Evolutionary conservation across 257 asterid species (phyloP).

Genomic region (Lithospermum erythrorhizon): DNA sequence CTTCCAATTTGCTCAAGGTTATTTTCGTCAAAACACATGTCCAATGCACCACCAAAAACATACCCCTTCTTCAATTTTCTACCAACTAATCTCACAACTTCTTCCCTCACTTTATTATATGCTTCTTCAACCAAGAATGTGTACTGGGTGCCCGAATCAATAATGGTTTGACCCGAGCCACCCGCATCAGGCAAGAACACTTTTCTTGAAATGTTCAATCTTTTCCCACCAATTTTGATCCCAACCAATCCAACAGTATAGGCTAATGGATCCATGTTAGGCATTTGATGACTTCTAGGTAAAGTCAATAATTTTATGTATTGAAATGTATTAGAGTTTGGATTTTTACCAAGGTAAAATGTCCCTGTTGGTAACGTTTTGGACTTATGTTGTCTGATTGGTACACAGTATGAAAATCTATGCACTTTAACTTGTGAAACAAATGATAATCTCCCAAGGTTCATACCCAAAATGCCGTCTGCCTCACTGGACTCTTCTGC

Average conservation of each 20-base stretch:
- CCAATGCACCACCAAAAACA: slow-evolving; percentile 85
- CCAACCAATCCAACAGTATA: slow-evolving; percentile 86
- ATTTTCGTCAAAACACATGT: slow-evolving; percentile 47
- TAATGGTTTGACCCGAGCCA: slow-evolving; percentile 98
- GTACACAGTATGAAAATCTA: slow-evolving; percentile 75
- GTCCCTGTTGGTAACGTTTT: slow-evolving; percentile 59
- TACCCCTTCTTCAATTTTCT: slow-evolving; percentile 67
- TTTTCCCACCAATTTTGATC: slow-evolving; percentile 43
- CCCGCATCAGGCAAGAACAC: slow-evolving; percentile 78
- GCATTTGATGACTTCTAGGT: slow-evolving; percentile 64
- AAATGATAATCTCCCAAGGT: slow-evolving; percentile 74
- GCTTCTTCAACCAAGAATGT: slow-evolving; percentile 85
- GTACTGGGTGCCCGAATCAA: slow-evolving; percentile 92
- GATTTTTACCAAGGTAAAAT: slow-evolving; percentile 34
- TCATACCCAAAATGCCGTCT: slow-evolving; percentile 91
- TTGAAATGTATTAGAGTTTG: slow-evolving; percentile 40
- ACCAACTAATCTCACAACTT: slow-evolving; percentile 22
- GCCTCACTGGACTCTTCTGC: slow-evolving; percentile 68
- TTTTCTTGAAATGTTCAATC: slow-evolving; percentile 49
- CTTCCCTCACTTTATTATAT: slow-evolving; percentile 43
- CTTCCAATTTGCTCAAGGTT: slow-evolving; percentile 26
- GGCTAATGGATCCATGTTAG: slow-evolving; percentile 74
- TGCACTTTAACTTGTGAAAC: slow-evolving; percentile 76
- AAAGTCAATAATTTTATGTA: slow-evolving; percentile 54
- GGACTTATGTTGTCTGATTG: slow-evolving; percentile 14